These are phyloP conservation scores for Nakaseomyces kungkrabaensis DNA, from an alignment of 1,139 yeast species.

Conservation along the genomic window DNA sequence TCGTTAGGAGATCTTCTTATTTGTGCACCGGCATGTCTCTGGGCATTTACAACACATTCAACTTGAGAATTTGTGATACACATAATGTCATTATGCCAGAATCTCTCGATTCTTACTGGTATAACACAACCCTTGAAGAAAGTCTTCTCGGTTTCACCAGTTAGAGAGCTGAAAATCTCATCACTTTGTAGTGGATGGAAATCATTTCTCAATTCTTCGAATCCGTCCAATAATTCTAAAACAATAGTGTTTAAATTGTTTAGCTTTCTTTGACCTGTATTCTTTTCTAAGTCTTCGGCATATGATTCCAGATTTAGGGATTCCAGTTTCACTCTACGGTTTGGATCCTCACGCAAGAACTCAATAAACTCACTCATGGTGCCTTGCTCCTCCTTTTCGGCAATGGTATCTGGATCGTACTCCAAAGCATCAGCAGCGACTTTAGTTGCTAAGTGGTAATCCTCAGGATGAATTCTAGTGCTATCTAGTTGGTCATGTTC, in stretches of 20 bases:
- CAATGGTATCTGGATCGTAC: conserved; percentile 87
- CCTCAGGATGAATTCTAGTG: conserved; percentile 96
- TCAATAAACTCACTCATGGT: conserved; percentile 75
- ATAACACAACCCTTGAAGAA: conserved; percentile 64
- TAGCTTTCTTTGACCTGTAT: conserved; percentile 32
- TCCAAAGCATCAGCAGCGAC: conserved; percentile 98
- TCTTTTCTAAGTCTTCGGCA: conserved; percentile 80
- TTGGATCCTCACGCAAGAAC: conserved; percentile 71
- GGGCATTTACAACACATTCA: conserved; percentile 58
- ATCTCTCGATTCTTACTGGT: conserved; percentile 52
- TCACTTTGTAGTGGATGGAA: conserved; percentile 56
- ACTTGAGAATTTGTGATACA: conserved; percentile 71
- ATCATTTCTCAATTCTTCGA: conserved; percentile 70
- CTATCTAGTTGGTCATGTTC: conserved; percentile 80
- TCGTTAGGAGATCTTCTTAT: conserved; percentile 36
- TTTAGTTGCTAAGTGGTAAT: conserved; percentile 86
- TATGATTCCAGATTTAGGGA: conserved; percentile 84
- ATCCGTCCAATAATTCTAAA: conserved; percentile 78
- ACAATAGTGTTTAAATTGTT: conserved; percentile 50
- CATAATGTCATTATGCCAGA: conserved; percentile 36
- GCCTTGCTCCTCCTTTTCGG: conserved; percentile 52
- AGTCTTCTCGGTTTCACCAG: conserved; percentile 72
- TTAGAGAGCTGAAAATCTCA: conserved; percentile 79
- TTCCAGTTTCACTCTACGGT: conserved; percentile 47
- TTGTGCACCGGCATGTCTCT: conserved; percentile 51